Conservation (phyloP, 129 eudicot genomes). For the Tagetes patula region DNA sequence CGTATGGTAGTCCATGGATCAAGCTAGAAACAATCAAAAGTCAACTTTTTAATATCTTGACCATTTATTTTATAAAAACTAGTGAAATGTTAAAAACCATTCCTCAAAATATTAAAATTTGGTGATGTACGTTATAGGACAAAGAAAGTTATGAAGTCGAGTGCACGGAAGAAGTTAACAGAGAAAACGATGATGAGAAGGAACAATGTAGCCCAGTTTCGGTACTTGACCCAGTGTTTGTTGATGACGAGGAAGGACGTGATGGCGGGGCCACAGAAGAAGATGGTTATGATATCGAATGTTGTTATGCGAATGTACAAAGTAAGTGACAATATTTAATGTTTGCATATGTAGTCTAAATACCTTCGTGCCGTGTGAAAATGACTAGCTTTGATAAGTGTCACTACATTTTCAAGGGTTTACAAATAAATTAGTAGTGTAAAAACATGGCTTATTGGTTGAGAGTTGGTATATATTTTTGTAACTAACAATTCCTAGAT, state of each 20-base stretch:
- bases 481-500: no score
- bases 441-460: no score
- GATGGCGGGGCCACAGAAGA: constrained; percentile 34
- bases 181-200: constrained; percentile 61
- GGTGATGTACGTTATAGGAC: constrained; percentile 31
- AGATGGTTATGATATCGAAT: constrained; percentile 45
- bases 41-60: constrained; percentile 16
- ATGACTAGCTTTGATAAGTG: background rate
- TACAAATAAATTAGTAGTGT: background rate
- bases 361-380: background rate
- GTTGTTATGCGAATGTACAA: constrained; percentile 73
- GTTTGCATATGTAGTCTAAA: no score
- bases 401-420: background rate
- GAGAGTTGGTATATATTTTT: no score
- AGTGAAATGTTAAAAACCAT: background rate
- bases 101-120: background rate
- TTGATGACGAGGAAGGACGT: constrained; percentile 52
- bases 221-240: constrained; percentile 69
- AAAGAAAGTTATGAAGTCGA: constrained; percentile 18
- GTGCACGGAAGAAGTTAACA: constrained; percentile 19
- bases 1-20: background rate
- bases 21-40: constrained; percentile 17
- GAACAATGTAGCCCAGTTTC: constrained; percentile 93
- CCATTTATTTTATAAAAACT: background rate
- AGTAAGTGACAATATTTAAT: constrained; percentile 47